These are phyloP conservation scores for Platanthera zijinensis DNA, from an alignment of 106 monocot species.

Conservation along the genomic window DNA sequence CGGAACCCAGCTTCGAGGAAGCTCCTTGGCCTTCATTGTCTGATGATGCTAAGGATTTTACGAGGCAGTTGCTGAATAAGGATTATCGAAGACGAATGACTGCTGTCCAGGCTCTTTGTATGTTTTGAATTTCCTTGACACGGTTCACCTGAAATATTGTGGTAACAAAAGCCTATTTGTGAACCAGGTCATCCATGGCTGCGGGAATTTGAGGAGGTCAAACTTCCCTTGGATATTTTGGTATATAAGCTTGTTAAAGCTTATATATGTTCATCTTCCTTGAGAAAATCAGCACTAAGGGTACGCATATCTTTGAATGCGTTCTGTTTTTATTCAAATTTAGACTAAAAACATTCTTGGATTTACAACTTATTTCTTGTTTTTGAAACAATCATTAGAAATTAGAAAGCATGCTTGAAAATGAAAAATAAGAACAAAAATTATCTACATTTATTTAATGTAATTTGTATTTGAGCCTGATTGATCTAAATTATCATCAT, in stretches of 20 bases:
- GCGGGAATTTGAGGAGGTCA: slow-evolving; percentile 32
- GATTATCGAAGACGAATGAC: slow-evolving; percentile 69
- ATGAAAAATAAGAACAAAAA: too few relatives aligned
- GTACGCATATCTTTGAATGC: slow-evolving; percentile 26
- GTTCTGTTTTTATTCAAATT: background rate
- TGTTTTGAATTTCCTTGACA: background rate
- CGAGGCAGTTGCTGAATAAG: slow-evolving; percentile 53
- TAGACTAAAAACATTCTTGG: too few relatives aligned
- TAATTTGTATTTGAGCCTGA: too few relatives aligned
- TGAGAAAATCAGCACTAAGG: slow-evolving; percentile 69
- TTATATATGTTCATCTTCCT: slow-evolving; percentile 69
- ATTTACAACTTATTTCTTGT: too few relatives aligned
- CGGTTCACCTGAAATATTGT: background rate
- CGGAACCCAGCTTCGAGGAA: slow-evolving; percentile 51
- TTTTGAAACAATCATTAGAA: too few relatives aligned
- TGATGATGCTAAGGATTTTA: slow-evolving; percentile 51
- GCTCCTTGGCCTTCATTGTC: slow-evolving; percentile 44
- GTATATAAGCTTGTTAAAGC: slow-evolving; percentile 72
- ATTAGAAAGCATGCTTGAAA: too few relatives aligned
- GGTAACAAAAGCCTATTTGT: background rate
- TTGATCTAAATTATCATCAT: too few relatives aligned
- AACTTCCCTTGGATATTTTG: slow-evolving; percentile 57
- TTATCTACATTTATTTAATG: too few relatives aligned
- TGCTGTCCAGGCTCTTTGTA: slow-evolving; percentile 55
- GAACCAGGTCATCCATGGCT: slow-evolving; percentile 88